Evolutionary conservation across 1,284 basidiomycete genomes (phyloP), one percentile per base, ranked within the genome.

Genomic region (Rhodofomes roseus): DNA sequence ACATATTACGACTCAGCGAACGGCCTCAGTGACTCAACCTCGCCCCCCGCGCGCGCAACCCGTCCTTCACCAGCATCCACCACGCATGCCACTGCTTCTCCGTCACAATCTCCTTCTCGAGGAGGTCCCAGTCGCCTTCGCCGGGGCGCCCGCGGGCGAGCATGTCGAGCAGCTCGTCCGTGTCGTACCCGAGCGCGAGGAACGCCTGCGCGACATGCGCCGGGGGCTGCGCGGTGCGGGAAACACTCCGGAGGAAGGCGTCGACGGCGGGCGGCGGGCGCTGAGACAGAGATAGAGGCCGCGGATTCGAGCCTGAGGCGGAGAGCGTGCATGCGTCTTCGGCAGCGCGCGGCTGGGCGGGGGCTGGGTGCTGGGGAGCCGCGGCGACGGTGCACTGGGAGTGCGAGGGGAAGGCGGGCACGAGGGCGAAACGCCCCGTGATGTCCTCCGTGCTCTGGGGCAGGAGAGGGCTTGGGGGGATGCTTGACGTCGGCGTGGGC

Each of bases 1-100:
- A n/a, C n/a, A n/a, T n/a, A n/a, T n/a, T n/a, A n/a, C n/a, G n/a
- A n/a, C n/a, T n/a, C n/a, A n/a, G n/a, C n/a, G n/a, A n/a, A n/a
- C n/a, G n/a, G n/a, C n/a, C n/a, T n/a, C n/a, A n/a, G n/a, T n/a
- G n/a, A n/a, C n/a, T n/a, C n/a, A n/a, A 34, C 31, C 31, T 34
- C 5, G 4, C 37, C 43, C 29, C 36, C 48, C 60, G 41, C 4
- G 37, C 58, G 14, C 39, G 31, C 41, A 63, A 39, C n/a, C 59
- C 60, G 5, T 60, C 57, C 39, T 51, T 56, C 4, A 63, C 37
- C 11, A 37, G 27, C 7, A 52, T 51, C 58, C 55, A 57, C 43
- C 39, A 31, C 39, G 55, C 44, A 25, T 40, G 36, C 11, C 14
- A 37, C 29, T 18, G 31, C 23, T 36, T 51, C 16, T 48, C 39